phyloP scores from a whole-genome alignment of 139 green algal genomes.

The Micractinium sp. region DNA sequence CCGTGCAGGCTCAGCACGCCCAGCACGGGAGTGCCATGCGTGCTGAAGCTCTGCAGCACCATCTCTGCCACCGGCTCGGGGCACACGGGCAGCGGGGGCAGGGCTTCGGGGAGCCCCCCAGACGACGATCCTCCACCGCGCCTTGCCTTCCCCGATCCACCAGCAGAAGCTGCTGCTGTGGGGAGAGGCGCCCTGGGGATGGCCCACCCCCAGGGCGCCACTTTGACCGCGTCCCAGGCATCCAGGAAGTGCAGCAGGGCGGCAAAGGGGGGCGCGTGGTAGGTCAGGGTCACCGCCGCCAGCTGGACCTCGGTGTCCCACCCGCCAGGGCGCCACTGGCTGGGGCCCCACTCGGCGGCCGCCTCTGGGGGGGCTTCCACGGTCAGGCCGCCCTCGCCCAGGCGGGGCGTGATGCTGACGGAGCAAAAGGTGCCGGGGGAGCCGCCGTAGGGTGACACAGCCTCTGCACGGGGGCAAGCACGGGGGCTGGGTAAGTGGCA shows the following conservation, averaged over 20 bases:
- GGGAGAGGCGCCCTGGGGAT: background rate
- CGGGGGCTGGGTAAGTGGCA: too few species aligned
- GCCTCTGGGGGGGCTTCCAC: conserved; percentile 1
- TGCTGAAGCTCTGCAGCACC: conserved; percentile 32
- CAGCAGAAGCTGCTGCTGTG: background rate
- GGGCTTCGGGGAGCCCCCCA: background rate
- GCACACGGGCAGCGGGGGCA: conserved; percentile 25
- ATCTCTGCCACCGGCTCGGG: conserved; percentile 31
- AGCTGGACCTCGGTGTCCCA: conserved; percentile 29
- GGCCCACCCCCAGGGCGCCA: conserved; percentile 36
- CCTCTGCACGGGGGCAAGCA: too few species aligned
- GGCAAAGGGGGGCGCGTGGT: conserved; percentile 19
- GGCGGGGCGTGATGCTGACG: conserved; percentile 1
- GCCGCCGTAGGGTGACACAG: background rate
- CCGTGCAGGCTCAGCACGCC: conserved; percentile 15
- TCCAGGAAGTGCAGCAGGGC: conserved; percentile 27
- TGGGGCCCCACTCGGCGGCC: background rate
- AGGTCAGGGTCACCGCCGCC: conserved; percentile 36
- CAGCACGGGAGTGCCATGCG: conserved; percentile 1
- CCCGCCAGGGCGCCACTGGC: conserved; percentile 38
- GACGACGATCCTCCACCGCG: background rate
- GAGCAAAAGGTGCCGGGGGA: background rate
- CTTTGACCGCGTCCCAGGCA: conserved; percentile 14
- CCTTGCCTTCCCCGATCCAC: background rate
- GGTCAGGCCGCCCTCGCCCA: conserved; percentile 22